Base-by-base conservation (phyloP, 2,329 filamentous ascomycete species). In the Lachnellula cervina region DNA sequence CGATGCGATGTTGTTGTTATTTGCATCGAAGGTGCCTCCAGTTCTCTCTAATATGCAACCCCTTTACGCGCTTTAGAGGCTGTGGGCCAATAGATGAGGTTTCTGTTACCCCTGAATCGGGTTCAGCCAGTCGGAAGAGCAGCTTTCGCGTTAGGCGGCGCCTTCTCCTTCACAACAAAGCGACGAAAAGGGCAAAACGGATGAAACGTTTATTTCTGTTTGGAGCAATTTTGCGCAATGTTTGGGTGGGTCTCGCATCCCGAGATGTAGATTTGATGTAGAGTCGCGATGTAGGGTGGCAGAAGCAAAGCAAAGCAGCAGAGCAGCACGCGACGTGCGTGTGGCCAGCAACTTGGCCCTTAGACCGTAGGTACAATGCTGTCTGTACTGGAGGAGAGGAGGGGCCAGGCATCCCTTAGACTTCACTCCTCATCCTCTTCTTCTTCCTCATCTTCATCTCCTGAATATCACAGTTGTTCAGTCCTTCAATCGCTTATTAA, bases 61-160 rank as follows among this genome's bases (percentile, higher is more conserved):
- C 51, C 57, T 64, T 74, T 72, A 56, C 75, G 64, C 66, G 64
- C 62, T 60, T 59, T 23, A 50, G 43, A 35, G 7, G 37, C 51
- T 43, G 32, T 44, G 48, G 55, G 32, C 65, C 64, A 65, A 66
- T 64, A 32, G 52, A 44, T 34, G n/a, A 37, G 7, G 17, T 32
- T n/a, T 38, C 13, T 32, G 35, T 16, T 25, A 34, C 59, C 63
- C 61, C 54, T 60, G 59, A 59, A 28, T 21, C 46, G 45, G 5
- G n/a, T 8, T 2, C 25, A 42, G 34, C 66, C 63, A 68, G 49
- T 68, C 64, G 59, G 61, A 61, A 51, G 32, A 8, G 25, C 51
- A 25, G 51, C 51, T 52, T 58, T 61, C 64, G 62, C 66, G 62
- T 68, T 56, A 63, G 48, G 44, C 50, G 32, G 56, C 52, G 46